These are phyloP conservation scores for Mycena venus DNA, from an alignment of 768 basidiomycete genomes.

Conservation along the genomic window DNA sequence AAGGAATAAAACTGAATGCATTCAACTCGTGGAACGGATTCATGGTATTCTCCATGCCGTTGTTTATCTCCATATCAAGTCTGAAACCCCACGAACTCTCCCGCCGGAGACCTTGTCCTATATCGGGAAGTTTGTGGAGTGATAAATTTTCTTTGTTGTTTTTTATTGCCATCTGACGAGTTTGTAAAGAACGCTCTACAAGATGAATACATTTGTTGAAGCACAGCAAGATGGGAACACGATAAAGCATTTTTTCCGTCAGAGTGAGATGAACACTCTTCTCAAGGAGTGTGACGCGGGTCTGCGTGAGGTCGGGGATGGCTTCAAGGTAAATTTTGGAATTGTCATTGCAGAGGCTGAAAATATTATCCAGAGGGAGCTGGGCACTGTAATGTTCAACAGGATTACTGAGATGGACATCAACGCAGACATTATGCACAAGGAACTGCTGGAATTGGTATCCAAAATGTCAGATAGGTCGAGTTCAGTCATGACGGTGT, in stretches of 20 bases:
- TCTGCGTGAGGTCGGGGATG: neutral
- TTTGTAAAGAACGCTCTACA: neutral
- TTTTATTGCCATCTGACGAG: neutral
- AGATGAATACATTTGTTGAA: neutral
- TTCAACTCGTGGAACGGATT: neutral
- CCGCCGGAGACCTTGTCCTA: neutral
- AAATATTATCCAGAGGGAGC: neutral
- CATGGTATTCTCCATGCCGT: neutral
- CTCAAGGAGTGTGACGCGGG: neutral
- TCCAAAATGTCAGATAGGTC: neutral
- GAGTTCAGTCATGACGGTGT: neutral
- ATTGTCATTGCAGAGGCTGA: neutral
- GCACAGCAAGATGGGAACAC: neutral
- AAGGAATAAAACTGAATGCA: neutral
- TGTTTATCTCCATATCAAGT: neutral
- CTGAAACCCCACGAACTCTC: neutral
- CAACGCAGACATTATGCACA: neutral
- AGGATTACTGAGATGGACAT: neutral
- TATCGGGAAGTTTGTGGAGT: neutral
- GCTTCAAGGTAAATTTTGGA: neutral
- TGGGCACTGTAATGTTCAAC: neutral
- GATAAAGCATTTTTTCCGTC: neutral
- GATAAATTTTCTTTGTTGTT: neutral
- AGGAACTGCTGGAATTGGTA: neutral
- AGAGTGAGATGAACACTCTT: neutral